Evolutionary conservation across 2,329 filamentous ascomycete genomes (phyloP), one percentile per base, ranked within the genome.

Genomic region (Stachybotrys elegans): DNA sequence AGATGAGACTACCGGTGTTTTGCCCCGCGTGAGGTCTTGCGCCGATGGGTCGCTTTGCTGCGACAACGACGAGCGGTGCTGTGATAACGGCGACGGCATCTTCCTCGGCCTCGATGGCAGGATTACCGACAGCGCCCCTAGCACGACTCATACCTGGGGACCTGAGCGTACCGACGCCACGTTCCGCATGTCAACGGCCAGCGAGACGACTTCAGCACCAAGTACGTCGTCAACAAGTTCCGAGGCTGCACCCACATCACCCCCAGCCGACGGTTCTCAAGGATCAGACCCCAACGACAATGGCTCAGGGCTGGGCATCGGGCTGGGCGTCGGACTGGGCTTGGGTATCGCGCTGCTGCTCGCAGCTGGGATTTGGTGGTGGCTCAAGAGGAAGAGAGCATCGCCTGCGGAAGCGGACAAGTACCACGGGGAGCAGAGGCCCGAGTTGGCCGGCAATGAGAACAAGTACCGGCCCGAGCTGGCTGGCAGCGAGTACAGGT

Each of bases 31-130:
- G 6, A 42, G 34, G 7, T n/a, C 22, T 17, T 54, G 51, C 23
- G 31, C 44, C 1, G 48, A 54, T 38, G 51, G 52, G 1, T 51
- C 49, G n/a, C 48, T 40, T n/a, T 55, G 50, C n/a, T 55, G 48
- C 17, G 43, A 55, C 9, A 39, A 52, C n/a, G 48, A 54, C 17
- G 29, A 27, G 16, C 43, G 44, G 4, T 55, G 51, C 6, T 55
- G 48, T 3, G 32, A 45, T 4, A 46, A 46, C 4, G 46, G 40
- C 17, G 40, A 48, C 0, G 52, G 51, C 5, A 27, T 40, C 1
- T 55, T 55, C 7, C 46, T 55, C 1, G 48, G 40, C 9, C 19
- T 43, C 1, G 22, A 48, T 16, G 46, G 46, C n/a, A 17, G 22
- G 11, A 42, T 48, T 13, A 37, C 43, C 29, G 46, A 46, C 23